Evolutionary conservation across 805 yeast species (phyloP).

Genomic region (Monosporozyma unispora): DNA sequence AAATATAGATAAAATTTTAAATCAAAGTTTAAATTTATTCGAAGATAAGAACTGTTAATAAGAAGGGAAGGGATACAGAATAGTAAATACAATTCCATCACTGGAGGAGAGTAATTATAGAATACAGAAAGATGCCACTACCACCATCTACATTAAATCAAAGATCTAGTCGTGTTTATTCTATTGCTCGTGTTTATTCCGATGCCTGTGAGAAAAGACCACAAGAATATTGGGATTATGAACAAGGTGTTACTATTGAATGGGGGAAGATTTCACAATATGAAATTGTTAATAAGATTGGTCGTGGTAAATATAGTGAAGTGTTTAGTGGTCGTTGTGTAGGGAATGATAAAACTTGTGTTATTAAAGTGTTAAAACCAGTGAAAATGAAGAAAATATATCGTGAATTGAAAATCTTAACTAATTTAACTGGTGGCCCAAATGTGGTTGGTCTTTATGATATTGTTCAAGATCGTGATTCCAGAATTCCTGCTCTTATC

Average conservation of each 20-base stretch:
- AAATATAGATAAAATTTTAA: not conserved
- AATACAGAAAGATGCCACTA: conserved; percentile 17
- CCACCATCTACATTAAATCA: conserved; percentile 30
- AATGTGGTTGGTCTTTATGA: conserved; percentile 71
- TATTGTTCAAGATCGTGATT: conserved; percentile 69
- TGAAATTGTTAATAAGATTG: conserved; percentile 76
- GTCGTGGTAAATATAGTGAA: conserved; percentile 92
- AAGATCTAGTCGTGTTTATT: conserved; percentile 33
- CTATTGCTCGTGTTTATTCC: conserved; percentile 68
- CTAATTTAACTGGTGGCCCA: conserved; percentile 49
- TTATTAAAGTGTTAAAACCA: conserved; percentile 85
- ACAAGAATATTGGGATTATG: conserved; percentile 79
- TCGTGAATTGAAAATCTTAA: conserved; percentile 80
- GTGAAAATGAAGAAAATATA: conserved; percentile 86
- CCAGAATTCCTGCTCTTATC: conserved; percentile 77
- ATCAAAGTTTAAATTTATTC: not conserved
- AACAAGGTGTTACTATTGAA: conserved; percentile 43
- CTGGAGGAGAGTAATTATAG: too few relatives aligned
- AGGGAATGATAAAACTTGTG: conserved; percentile 53
- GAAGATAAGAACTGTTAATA: not conserved
- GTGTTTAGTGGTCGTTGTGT: conserved; percentile 80
- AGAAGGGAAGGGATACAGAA: not conserved
- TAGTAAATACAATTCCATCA: not conserved
- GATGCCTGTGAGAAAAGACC: conserved; percentile 63
- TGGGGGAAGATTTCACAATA: conserved; percentile 50